These are phyloP conservation scores for Apophysomyces elegans DNA, from an alignment of 371 early-diverging fungal genomes.

Conservation along the genomic window DNA sequence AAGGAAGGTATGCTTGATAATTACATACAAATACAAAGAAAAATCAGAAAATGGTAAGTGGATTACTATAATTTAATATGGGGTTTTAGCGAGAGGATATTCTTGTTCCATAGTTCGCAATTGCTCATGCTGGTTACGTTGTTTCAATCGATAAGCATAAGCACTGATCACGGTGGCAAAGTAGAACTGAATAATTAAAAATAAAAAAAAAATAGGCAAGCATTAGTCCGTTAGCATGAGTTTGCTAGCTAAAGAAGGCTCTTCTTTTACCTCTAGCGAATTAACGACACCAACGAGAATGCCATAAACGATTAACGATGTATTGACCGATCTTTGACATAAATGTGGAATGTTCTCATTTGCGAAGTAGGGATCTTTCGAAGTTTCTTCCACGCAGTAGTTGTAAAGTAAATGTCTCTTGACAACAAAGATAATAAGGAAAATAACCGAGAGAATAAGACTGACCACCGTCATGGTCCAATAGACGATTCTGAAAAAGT, in stretches of 20 bases:
- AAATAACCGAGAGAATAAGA: constrained; percentile 13
- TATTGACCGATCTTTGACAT: background rate
- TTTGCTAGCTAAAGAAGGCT: too few species aligned
- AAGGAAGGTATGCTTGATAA: too few species aligned
- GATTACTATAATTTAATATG: background rate
- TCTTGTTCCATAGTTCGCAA: constrained; percentile 5
- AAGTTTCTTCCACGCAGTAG: constrained; percentile 16
- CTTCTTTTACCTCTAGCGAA: background rate
- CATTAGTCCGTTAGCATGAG: background rate
- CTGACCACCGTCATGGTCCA: constrained; percentile 18
- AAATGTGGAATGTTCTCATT: background rate
- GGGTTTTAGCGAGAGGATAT: background rate
- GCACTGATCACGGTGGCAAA: constrained; percentile 26
- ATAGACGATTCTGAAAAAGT: constrained; percentile 17
- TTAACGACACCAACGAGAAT: background rate
- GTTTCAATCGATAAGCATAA: constrained; percentile 23
- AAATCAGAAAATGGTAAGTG: too few species aligned
- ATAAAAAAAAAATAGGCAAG: background rate
- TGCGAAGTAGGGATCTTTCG: background rate
- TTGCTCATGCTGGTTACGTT: background rate
- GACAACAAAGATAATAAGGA: constrained; percentile 22
- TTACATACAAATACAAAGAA: too few species aligned
- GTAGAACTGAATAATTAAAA: constrained; percentile 13
- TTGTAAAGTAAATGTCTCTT: constrained; percentile 15
- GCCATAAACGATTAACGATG: background rate